Evolutionary conservation across 2,329 filamentous ascomycete species (phyloP).

Genomic region (Ophiobolus disseminans): DNA sequence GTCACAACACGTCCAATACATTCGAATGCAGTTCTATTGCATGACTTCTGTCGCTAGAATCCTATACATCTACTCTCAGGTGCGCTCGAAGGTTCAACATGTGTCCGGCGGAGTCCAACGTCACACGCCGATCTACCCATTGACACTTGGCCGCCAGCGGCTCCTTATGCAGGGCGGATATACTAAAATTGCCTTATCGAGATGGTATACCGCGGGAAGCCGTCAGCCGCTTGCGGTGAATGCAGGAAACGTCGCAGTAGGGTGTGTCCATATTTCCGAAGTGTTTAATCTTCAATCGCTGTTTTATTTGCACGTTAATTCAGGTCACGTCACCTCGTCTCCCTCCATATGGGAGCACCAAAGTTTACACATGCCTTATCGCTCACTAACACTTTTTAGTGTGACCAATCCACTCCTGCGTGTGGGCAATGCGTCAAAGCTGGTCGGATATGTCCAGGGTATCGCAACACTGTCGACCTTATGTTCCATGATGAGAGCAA

Average conservation of each 20-base stretch:
- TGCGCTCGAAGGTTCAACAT: too few species aligned
- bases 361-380: not conserved
- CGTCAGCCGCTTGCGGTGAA: constrained; percentile 34
- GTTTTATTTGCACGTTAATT: too few species aligned
- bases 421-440: constrained; percentile 38
- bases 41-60: too few species aligned
- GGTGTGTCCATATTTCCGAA: constrained; percentile 24
- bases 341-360: too few species aligned
- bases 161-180: not conserved
- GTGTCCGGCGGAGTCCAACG: too few species aligned
- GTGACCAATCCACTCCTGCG: constrained; percentile 31
- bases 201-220: constrained; percentile 37
- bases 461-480: constrained; percentile 34
- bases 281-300: too few species aligned
- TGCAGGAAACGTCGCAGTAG: constrained; percentile 39
- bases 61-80: too few species aligned
- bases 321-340: too few species aligned
- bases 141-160: too few species aligned
- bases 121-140: too few species aligned
- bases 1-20: too few species aligned
- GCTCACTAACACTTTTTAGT: constrained; percentile 21
- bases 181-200: constrained; percentile 3
- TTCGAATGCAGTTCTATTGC: too few species aligned
- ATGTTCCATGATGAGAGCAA: constrained; percentile 39
- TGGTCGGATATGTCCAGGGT: constrained; percentile 35